Conservation (phyloP, 768 basidiomycete genomes). For the Leucogyrophana mollusca region DNA sequence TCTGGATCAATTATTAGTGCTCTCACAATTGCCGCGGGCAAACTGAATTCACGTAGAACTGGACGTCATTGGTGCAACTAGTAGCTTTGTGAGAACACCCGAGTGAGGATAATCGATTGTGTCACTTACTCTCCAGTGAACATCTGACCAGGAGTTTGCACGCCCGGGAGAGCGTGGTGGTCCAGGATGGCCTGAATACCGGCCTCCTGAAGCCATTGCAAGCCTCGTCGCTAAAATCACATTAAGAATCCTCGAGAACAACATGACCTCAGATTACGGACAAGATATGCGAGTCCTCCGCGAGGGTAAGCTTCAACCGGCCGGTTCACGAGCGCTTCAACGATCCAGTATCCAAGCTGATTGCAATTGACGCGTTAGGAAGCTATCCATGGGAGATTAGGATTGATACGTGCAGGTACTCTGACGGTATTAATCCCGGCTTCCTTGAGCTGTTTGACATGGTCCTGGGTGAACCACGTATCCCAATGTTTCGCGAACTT, state of each 20-base stretch:
- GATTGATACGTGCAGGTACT: conserved; percentile 53
- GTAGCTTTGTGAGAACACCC: too few relatives aligned
- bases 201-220: conserved; percentile 56
- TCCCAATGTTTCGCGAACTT: conserved; percentile 67
- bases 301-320: conserved; percentile 60
- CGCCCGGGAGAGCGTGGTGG: conserved; percentile 73
- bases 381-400: neutral
- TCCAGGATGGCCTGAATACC: conserved; percentile 68
- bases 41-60: conserved; percentile 65
- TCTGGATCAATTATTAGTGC: conserved; percentile 37
- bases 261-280: conserved; percentile 31
- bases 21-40: too few relatives aligned
- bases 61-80: conserved; percentile 64
- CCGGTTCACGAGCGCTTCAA: conserved; percentile 69
- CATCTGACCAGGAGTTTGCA: conserved; percentile 55
- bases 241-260: neutral
- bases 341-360: conserved; percentile 81
- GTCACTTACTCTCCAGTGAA: conserved; percentile 64
- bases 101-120: too few relatives aligned
- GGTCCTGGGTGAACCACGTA: conserved; percentile 68
- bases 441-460: conserved; percentile 52
- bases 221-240: conserved; percentile 65
- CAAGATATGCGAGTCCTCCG: conserved; percentile 67
- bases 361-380: neutral
- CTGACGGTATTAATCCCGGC: conserved; percentile 75